Base-by-base conservation (phyloP, 495 filamentous ascomycete genomes). In the Astrocystis sublimbata region DNA sequence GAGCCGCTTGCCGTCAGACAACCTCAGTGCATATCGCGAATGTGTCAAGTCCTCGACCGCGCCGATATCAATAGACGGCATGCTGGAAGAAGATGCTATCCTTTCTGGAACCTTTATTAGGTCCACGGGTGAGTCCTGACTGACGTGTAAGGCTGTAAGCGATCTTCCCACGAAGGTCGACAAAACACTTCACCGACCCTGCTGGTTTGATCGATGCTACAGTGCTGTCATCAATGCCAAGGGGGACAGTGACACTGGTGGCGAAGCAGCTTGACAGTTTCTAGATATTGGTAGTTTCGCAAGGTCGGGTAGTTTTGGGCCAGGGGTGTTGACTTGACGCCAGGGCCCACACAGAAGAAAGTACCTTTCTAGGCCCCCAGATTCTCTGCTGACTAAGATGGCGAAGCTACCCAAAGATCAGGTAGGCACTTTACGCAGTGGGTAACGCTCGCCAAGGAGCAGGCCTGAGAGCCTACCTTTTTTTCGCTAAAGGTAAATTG, bases 1-100 rank as follows among this genome's bases (percentile, higher is more conserved):
- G 38, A 83, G 70, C 45, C 80, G 79, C 67, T 82, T 82, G 56
- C 78, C 78, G 55, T 77, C 74, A 6, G 79, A 81, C 4, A 83
- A 70, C 21, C 77, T 76, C 50, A 82, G 68, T 49, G 81, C 74
- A 69, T 83, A 80, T 41, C 81, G 76, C 15, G 79, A 66, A 23
- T 81, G 73, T n/a, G 65, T 73, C 36, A 83, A 73, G 47, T 68
- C 68, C 15, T 70, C 61, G 23, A 76, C 55, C 23, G 57, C 55
- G 4, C 78, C 78, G 28, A 79, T 71, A 33, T 76, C 73, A 43
- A 81, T 73, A 41, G 66, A 55, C 65, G 67, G 66, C 69, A 71
- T 71, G 36, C n/a, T 8, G 17, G 13, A 40, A 46, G 28, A 35
- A 35, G n/a, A n/a, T n/a, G n/a, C n/a, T n/a, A n/a, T n/a, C n/a